Percentiles rank a stretch among this genome's conserved stretches.
These are phyloP conservation scores for Fusarium protoensiforme DNA, from an alignment of 2,329 filamentous ascomycete species.

Conservation along the genomic window DNA sequence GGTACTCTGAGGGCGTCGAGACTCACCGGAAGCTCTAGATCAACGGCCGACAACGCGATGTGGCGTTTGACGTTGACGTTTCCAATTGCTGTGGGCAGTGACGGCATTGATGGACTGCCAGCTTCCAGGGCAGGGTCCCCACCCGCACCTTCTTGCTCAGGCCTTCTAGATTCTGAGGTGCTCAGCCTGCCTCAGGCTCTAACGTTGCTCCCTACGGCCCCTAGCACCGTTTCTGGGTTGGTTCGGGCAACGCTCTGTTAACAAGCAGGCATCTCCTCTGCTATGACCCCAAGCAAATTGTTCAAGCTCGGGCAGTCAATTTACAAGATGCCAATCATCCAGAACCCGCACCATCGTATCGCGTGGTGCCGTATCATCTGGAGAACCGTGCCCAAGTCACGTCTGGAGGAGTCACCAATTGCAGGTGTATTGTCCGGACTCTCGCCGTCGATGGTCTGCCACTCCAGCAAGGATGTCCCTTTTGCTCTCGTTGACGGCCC, in stretches of 20 bases:
- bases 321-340: conserved; percentile 6
- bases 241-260: background rate
- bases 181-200: background rate
- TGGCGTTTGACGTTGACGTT: conserved; percentile 29
- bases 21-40: conserved; percentile 10
- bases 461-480: conserved; percentile 9
- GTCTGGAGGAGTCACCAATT: background rate
- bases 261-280: background rate
- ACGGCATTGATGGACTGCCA: conserved; percentile 7
- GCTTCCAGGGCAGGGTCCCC: conserved; percentile 15
- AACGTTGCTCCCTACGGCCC: background rate
- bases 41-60: conserved; percentile 21
- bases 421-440: background rate
- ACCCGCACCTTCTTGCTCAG: background rate
- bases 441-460: conserved; percentile 10
- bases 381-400: conserved; percentile 17
- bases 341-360: conserved; percentile 20
- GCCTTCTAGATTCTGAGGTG: conserved; percentile 15
- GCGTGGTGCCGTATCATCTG: conserved; percentile 2
- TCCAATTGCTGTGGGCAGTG: background rate
- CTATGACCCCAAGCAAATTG: conserved; percentile 3
- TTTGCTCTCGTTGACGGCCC: conserved; percentile 1
- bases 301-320: background rate
- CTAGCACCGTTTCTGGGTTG: background rate
- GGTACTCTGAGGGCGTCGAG: conserved; percentile 1